phyloP scores from a whole-genome alignment of 306 rosid genomes.

The Fragaria nilgerrensis region DNA sequence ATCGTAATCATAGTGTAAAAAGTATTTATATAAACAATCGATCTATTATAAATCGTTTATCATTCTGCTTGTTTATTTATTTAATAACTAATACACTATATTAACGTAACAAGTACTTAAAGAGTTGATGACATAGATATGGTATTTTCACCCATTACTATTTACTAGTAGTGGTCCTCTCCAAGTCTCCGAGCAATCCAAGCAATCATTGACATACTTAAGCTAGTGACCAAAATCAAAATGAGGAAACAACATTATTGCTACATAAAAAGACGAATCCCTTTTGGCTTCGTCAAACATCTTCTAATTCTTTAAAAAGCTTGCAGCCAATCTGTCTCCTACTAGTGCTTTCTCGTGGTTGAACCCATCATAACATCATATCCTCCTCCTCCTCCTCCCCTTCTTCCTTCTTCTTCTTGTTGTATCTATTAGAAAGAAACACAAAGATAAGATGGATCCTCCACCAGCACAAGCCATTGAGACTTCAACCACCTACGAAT shows the following conservation, averaged over 20 bases:
- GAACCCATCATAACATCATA: neutral
- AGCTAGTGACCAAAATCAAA: neutral
- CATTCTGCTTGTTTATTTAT: too few relatives aligned
- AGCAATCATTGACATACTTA: neutral
- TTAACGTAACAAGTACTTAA: too few relatives aligned
- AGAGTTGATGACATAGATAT: neutral
- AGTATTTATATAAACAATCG: neutral
- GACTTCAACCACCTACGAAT: constrained; percentile 31
- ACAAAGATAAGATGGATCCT: constrained; percentile 68
- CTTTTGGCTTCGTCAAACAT: constrained; percentile 1
- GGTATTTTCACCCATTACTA: neutral
- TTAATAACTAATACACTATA: too few relatives aligned
- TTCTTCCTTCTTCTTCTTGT: neutral
- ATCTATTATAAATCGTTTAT: neutral
- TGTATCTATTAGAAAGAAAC: neutral
- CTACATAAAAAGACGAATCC: neutral
- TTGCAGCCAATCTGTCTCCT: neutral
- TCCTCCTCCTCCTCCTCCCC: neutral
- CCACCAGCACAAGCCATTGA: constrained; percentile 67
- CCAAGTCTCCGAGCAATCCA: neutral
- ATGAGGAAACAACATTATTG: neutral
- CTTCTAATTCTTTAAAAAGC: neutral
- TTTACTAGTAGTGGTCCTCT: constrained; percentile 13
- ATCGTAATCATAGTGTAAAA: neutral
- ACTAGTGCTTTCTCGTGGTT: neutral